Base-by-base conservation (phyloP, 2,329 filamentous ascomycete genomes). In the Endothia cerciana region DNA sequence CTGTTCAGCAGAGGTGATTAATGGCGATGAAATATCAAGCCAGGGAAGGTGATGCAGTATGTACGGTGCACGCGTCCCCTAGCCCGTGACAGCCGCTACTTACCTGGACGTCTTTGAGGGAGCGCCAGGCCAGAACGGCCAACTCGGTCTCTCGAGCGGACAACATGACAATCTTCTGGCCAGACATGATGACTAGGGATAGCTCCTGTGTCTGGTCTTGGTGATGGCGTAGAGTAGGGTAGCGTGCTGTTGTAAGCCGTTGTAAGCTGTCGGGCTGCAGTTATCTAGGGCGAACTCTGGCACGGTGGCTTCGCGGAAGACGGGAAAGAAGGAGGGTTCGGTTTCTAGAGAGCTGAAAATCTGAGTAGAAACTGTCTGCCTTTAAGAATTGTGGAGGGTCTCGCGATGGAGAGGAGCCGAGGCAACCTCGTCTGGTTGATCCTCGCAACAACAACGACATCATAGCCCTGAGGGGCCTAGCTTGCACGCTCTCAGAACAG, bases 101-200 rank as follows among this genome's bases (percentile, higher is more conserved):
- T 45, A 62, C 63, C 25, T 65, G 61, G 1, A 49, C 28, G 22
- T 58, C 59, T 49, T 65, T 51, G 13, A 28, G 15, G 3, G 43
- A 19, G 4, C 60, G 64, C 43, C 61, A n/a, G 11, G 43, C 53
- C 4, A 7, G 0, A 4, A 65, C 15, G 30, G 62, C 43, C 1
- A 65, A 15, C 64, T 65, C 43, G 4, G 62, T 15, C 36, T 65
- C 64, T 1, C 64, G 64, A 1, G 30, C 15, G 6, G 60, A 30
- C 17, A 65, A 17, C 1, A 33, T 40, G 25, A 22, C 13, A 28
- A 25, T 17, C 30, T 49, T 38, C 1, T 13, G 15, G 13, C 11
- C 17, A 45, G 60, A 59, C 63, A 63, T 65, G 47, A 11, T 56
- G 47, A 2, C 2, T 8, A 7, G 17, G 51, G 30, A 36, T n/a